Percentiles rank a stretch among this genome's conserved stretches.
Evolutionary conservation across 805 yeast genomes (phyloP).

Genomic region (Kluyveromyces starmeri): DNA sequence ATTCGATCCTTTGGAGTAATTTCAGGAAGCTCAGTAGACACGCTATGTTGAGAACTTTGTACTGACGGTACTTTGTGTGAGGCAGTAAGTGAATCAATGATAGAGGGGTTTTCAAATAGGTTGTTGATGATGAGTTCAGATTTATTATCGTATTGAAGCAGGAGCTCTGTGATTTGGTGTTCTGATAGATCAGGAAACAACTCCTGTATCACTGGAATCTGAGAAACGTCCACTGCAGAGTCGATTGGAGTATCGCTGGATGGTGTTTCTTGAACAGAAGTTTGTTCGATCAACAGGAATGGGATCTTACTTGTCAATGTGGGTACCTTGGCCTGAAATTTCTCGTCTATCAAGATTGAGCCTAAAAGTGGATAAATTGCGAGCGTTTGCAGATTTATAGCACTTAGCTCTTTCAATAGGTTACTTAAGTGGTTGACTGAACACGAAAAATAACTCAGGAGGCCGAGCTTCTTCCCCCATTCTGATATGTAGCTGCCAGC

Average conservation of each 20-base stretch:
- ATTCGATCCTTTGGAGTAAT: constrained; percentile 8
- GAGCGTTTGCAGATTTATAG: constrained; percentile 36
- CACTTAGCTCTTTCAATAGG: constrained; percentile 37
- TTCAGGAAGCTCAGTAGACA: background rate
- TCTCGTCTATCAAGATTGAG: constrained; percentile 41
- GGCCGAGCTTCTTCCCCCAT: constrained; percentile 38
- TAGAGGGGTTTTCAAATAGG: constrained; percentile 54
- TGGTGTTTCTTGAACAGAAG: background rate
- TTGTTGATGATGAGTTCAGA: constrained; percentile 51
- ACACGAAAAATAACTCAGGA: constrained; percentile 44
- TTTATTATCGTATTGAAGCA: constrained; percentile 39
- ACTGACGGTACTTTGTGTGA: too few relatives aligned
- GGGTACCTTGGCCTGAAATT: constrained; percentile 40
- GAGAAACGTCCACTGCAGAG: constrained; percentile 20
- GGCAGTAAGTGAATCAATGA: constrained; percentile 30
- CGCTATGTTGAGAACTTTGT: background rate
- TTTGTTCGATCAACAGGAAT: constrained; percentile 29
- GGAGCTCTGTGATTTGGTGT: constrained; percentile 39
- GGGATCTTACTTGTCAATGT: constrained; percentile 44
- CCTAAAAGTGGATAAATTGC: constrained; percentile 46
- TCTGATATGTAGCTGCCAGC: constrained; percentile 38
- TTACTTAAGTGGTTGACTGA: constrained; percentile 36
- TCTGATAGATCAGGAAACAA: constrained; percentile 57
- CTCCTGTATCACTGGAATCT: constrained; percentile 38
- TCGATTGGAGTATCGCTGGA: background rate